These are phyloP conservation scores for Sugiyamaella americana DNA, from an alignment of 805 yeast genomes.

Conservation along the genomic window DNA sequence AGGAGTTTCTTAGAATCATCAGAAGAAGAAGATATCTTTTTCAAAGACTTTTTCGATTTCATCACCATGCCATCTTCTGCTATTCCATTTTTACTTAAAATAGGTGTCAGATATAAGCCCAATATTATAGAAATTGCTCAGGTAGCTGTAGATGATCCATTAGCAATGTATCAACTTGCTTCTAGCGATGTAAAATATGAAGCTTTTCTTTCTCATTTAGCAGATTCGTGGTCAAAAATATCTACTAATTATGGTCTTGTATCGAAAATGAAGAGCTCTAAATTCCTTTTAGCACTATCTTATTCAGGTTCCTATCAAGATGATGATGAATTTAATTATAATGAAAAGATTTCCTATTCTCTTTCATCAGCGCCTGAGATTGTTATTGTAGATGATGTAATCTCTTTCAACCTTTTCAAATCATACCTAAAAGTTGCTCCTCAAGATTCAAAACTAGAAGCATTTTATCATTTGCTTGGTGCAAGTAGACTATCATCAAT, in stretches of 20 bases:
- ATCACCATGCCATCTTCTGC: conserved; percentile 22
- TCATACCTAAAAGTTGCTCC: conserved; percentile 31
- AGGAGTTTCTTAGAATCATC: conserved; percentile 21
- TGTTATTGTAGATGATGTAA: conserved; percentile 34
- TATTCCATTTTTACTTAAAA: conserved; percentile 27
- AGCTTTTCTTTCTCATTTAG: conserved; percentile 20
- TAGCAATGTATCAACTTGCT: conserved; percentile 23
- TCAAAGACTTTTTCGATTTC: conserved; percentile 26
- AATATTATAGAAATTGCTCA: conserved; percentile 28
- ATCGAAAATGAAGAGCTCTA: conserved; percentile 23
- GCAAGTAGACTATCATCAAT: conserved; percentile 25
- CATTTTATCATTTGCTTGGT: conserved; percentile 29
- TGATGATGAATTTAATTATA: conserved; percentile 1
- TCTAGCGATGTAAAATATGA: conserved; percentile 22
- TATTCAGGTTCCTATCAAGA: conserved; percentile 8
- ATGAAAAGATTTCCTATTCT: conserved; percentile 12
- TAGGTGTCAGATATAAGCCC: conserved; percentile 34
- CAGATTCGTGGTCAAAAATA: conserved; percentile 21
- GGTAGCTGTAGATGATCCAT: conserved; percentile 24
- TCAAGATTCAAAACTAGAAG: conserved; percentile 28
- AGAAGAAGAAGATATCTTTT: conserved; percentile 13
- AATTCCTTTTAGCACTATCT: conserved; percentile 28
- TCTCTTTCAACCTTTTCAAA: conserved; percentile 32
- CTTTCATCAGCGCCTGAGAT: conserved; percentile 27
- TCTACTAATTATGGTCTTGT: conserved; percentile 1